Percentiles rank a stretch among this genome's conserved stretches.
Conservation (phyloP, 2,329 filamentous ascomycete species). For the Macrophomina phaseolina region DNA sequence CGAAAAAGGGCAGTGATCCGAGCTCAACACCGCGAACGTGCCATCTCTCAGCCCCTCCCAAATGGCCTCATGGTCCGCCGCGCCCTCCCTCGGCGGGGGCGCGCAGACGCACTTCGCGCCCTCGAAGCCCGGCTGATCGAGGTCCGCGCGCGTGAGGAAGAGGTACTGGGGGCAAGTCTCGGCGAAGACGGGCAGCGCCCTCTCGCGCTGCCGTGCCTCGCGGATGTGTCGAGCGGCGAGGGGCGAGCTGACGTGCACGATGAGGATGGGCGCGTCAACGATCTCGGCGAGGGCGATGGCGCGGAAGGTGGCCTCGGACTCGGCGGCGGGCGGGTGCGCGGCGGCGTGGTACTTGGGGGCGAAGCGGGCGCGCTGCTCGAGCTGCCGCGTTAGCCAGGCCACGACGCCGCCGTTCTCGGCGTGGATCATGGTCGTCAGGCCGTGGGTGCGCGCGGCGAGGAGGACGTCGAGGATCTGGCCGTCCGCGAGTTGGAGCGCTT, state of each 20-base stretch:
- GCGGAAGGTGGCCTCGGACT: constrained; percentile 60
- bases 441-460: constrained; percentile 47
- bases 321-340: constrained; percentile 56
- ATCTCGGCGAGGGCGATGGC: constrained; percentile 58
- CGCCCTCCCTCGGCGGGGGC: constrained; percentile 57
- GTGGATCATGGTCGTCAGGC: constrained; percentile 62
- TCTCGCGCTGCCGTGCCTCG: constrained; percentile 51
- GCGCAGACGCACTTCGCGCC: constrained; percentile 62
- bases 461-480: constrained; percentile 46
- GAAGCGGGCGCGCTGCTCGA: constrained; percentile 55
- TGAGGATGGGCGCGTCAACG: constrained; percentile 58
- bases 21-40: constrained; percentile 60
- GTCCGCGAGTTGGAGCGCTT: constrained; percentile 46
- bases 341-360: constrained; percentile 60
- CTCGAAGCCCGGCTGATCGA: constrained; percentile 59
- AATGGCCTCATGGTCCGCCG: constrained; percentile 57
- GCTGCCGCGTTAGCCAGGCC: constrained; percentile 60
- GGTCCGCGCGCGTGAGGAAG: constrained; percentile 58
- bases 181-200: constrained; percentile 57
- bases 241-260: constrained; percentile 60
- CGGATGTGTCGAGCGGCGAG: constrained; percentile 55
- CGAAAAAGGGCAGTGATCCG: constrained; percentile 57
- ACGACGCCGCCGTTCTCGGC: constrained; percentile 62
- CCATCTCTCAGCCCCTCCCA: constrained; percentile 59
- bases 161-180: constrained; percentile 65